Evolutionary conservation across 495 filamentous ascomycete species (phyloP).

Genomic region (Rusavskia elegans): DNA sequence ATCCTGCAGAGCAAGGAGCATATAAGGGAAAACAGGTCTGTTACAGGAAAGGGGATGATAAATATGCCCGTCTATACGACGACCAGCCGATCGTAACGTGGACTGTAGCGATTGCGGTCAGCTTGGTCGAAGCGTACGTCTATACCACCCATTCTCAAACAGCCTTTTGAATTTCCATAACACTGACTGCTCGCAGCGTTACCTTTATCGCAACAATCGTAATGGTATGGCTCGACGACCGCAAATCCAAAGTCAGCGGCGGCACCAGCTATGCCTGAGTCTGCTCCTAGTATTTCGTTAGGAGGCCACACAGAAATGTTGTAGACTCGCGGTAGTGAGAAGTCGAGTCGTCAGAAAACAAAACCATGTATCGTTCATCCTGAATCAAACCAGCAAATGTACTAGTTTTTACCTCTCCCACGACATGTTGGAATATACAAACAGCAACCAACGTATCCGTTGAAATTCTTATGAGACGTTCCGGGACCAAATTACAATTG

Average conservation of each 20-base stretch:
- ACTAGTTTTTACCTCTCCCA: no score
- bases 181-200: neutral
- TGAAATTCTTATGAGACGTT: no score
- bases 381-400: no score
- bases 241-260: neutral
- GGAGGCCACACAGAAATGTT: no score
- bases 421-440: no score
- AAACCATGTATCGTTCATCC: no score
- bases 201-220: neutral
- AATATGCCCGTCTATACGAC: neutral
- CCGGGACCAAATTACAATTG: no score
- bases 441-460: no score
- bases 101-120: constrained; percentile 3
- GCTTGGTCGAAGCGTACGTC: constrained; percentile 10
- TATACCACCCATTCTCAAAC: neutral
- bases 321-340: no score
- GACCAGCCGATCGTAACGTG: constrained; percentile 7
- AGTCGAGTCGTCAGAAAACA: no score
- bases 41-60: no score
- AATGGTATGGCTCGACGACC: neutral
- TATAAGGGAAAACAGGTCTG: no score
- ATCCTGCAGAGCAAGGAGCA: neutral
- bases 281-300: neutral
- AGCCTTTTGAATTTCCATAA: neutral
- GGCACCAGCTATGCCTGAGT: neutral